Percentiles rank a stretch among this genome's conserved stretches.
phyloP scores from a whole-genome alignment of 768 basidiomycete species.

The Russula ochroleuca region DNA sequence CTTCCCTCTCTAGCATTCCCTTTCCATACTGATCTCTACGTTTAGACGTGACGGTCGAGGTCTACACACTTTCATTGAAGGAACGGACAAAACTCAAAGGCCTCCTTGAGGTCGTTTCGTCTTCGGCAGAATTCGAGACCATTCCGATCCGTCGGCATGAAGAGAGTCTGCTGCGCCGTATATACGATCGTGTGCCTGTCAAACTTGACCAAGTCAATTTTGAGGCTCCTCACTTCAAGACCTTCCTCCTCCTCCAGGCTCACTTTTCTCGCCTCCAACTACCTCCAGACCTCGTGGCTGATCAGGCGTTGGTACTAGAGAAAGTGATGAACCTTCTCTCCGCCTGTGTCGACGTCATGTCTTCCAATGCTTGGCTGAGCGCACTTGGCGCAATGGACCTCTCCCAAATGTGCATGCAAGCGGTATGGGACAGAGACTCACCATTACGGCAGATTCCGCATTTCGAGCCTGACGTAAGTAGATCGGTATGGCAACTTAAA shows the following conservation, averaged over 20 bases:
- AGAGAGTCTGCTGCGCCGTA: constrained; percentile 73
- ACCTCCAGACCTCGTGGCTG: constrained; percentile 89
- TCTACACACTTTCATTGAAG: constrained; percentile 91
- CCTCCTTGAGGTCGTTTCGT: constrained; percentile 92
- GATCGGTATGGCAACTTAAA: not conserved
- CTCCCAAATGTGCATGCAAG: constrained; percentile 98
- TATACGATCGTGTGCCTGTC: constrained; percentile 96
- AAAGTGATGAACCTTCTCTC: constrained; percentile 89
- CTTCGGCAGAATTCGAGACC: constrained; percentile 92
- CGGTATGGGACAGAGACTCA: constrained; percentile 95
- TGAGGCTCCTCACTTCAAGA: constrained; percentile 96
- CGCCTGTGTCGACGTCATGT: constrained; percentile 98
- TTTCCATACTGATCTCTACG: constrained; percentile 6
- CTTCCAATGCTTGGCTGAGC: constrained; percentile 91
- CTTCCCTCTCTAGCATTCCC: not conserved
- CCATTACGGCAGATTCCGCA: constrained; percentile 95
- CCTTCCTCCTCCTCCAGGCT: constrained; percentile 92
- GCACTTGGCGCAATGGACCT: constrained; percentile 97
- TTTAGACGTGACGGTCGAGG: constrained; percentile 91
- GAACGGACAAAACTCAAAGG: constrained; percentile 97
- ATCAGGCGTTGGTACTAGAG: constrained; percentile 82
- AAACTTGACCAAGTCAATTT: constrained; percentile 83
- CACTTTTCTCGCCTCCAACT: constrained; percentile 93
- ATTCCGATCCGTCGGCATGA: constrained; percentile 96
- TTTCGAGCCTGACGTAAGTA: constrained; percentile 79